A percentile compares a stretch with the other conserved stretches of the same genome.
Evolutionary conservation across 2,329 filamentous ascomycete genomes (phyloP).

Genomic region (Venturia nashicola): DNA sequence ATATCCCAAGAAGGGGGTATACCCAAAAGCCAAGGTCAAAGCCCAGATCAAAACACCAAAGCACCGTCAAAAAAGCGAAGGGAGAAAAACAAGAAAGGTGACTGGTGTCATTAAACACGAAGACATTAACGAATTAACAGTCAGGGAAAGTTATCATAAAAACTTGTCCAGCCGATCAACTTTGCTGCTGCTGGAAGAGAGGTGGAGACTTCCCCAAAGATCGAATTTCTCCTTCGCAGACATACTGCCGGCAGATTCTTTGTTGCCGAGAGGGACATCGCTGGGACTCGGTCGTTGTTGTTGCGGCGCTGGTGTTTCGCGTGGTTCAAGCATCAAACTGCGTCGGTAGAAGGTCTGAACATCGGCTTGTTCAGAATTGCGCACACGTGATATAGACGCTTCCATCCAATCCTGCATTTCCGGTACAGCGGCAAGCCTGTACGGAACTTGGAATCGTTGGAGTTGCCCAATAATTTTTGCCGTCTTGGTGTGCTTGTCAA

Average conservation of each 20-base stretch:
- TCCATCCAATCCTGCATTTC: slow-evolving; percentile 93
- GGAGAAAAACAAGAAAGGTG: not conserved
- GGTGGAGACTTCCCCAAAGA: slow-evolving; percentile 9
- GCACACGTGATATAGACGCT: slow-evolving; percentile 65
- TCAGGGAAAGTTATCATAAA: not conserved
- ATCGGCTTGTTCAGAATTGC: slow-evolving; percentile 43
- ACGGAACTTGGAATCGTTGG: slow-evolving; percentile 91
- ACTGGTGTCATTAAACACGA: not conserved
- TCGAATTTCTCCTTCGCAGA: slow-evolving; percentile 11
- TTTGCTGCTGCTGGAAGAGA: not conserved
- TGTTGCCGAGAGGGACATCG: not conserved
- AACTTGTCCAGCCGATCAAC: not conserved
- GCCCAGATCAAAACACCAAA: not conserved
- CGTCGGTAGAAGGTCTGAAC: slow-evolving; percentile 66
- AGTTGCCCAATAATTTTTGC: slow-evolving; percentile 93
- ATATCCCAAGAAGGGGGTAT: not conserved
- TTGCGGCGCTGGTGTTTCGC: slow-evolving; percentile 19
- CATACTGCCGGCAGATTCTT: slow-evolving; percentile 7
- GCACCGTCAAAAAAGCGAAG: not conserved
- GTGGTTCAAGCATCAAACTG: slow-evolving; percentile 71
- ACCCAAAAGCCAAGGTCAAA: not conserved
- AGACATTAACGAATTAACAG: not conserved
- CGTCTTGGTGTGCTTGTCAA: slow-evolving; percentile 90
- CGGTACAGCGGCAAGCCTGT: slow-evolving; percentile 66
- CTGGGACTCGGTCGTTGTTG: not conserved